These are phyloP conservation scores for Aspergillus hiratsukae DNA, from an alignment of 2,329 filamentous ascomycete species.

Conservation along the genomic window DNA sequence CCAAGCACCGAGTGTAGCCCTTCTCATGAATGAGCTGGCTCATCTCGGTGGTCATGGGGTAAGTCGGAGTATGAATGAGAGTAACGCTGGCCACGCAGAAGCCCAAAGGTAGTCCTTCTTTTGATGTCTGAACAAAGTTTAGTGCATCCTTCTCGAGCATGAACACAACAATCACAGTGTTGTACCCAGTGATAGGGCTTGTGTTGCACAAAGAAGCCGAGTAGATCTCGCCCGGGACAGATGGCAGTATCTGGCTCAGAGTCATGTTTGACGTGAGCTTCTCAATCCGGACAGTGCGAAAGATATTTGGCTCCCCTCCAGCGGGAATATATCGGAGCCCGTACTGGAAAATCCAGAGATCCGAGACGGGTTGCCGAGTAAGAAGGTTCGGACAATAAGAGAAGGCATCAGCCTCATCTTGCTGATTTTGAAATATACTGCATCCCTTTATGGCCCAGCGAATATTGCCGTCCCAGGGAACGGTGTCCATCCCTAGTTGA, in stretches of 20 bases:
- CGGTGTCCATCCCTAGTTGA: neutral
- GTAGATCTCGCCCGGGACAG: slow-evolving; percentile 23
- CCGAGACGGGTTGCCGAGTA: slow-evolving; percentile 4
- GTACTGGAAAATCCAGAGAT: slow-evolving; percentile 26
- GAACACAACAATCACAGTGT: slow-evolving; percentile 29
- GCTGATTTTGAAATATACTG: slow-evolving; percentile 18
- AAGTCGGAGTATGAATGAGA: slow-evolving; percentile 27
- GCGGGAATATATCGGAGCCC: slow-evolving; percentile 28
- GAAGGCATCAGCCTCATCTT: slow-evolving; percentile 18
- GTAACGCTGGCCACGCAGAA: slow-evolving; percentile 16
- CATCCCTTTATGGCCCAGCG: slow-evolving; percentile 17
- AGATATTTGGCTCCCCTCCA: slow-evolving; percentile 17
- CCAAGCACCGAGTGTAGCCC: slow-evolving; percentile 25
- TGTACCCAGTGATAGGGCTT: slow-evolving; percentile 22
- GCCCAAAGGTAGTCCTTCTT: slow-evolving; percentile 17
- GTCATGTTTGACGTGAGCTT: slow-evolving; percentile 19
- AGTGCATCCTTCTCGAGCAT: slow-evolving; percentile 21
- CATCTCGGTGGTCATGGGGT: slow-evolving; percentile 23
- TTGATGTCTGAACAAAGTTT: slow-evolving; percentile 16
- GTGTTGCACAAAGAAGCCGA: slow-evolving; percentile 28
- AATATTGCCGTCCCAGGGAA: slow-evolving; percentile 21
- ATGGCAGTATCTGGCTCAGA: slow-evolving; percentile 21
- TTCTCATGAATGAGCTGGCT: slow-evolving; percentile 15
- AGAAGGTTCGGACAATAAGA: slow-evolving; percentile 7
- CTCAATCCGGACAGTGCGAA: slow-evolving; percentile 28